These are phyloP conservation scores for Phytophthora nicotianae DNA, from an alignment of 352 stramenopile species.

Conservation along the genomic window DNA sequence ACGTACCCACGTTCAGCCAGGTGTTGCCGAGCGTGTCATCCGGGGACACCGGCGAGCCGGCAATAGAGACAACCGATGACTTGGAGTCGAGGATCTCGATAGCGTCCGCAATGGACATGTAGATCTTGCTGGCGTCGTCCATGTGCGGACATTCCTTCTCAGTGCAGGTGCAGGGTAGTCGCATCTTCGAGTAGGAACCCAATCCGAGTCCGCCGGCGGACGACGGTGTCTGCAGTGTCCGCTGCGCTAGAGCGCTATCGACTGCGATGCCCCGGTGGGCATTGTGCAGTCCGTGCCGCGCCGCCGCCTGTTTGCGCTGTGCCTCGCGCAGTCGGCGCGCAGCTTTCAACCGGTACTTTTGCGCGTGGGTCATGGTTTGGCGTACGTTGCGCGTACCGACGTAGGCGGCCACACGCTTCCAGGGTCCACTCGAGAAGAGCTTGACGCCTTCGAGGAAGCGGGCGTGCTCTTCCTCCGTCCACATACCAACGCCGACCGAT, in stretches of 20 bases:
- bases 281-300: slow-evolving; percentile 37
- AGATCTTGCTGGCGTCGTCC: slow-evolving; percentile 42
- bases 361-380: slow-evolving; percentile 82
- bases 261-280: slow-evolving; percentile 18
- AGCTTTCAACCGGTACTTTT: slow-evolving; percentile 78
- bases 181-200: slow-evolving; percentile 41
- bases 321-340: slow-evolving; percentile 61
- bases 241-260: slow-evolving; percentile 10
- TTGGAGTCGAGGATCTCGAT: slow-evolving; percentile 53
- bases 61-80: slow-evolving; percentile 1
- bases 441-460: slow-evolving; percentile 79
- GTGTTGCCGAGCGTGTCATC: slow-evolving; percentile 27
- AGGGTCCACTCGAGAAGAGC: slow-evolving; percentile 72
- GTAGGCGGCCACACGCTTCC: slow-evolving; percentile 74
- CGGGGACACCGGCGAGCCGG: slow-evolving; percentile 31
- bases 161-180: slow-evolving; percentile 33
- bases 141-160: slow-evolving; percentile 41
- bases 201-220: slow-evolving; percentile 25
- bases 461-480: slow-evolving; percentile 75
- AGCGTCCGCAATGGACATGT: slow-evolving; percentile 54
- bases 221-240: slow-evolving; percentile 22
- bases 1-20: slow-evolving; percentile 25
- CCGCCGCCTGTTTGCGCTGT: slow-evolving; percentile 53
- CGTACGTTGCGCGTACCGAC: slow-evolving; percentile 79
- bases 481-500: slow-evolving; percentile 48